Percentiles rank a stretch among this genome's conserved stretches.
Evolutionary conservation across 2,329 filamentous ascomycete genomes (phyloP).

Genomic region (Alternaria incomplexa): DNA sequence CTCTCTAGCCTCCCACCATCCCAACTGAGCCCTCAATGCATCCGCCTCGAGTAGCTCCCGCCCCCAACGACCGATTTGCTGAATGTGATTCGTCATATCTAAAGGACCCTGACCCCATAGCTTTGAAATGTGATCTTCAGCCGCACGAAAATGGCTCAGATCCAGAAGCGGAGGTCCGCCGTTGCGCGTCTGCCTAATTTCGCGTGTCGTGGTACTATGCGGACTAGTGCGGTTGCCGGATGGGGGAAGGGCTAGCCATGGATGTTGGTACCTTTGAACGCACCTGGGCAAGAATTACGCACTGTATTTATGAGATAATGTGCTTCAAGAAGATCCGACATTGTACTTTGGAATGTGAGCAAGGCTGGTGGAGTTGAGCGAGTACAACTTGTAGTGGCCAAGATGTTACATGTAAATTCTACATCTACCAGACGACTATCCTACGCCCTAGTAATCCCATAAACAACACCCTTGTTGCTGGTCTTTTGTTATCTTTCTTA

Average conservation of each 20-base stretch:
- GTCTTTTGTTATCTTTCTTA: no score
- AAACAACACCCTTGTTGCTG: no score
- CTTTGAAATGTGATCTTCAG: not conserved
- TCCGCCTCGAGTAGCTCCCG: not conserved
- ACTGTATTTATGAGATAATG: not conserved
- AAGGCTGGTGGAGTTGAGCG: not conserved
- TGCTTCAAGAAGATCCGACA: not conserved
- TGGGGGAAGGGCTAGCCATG: not conserved
- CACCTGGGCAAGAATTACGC: not conserved
- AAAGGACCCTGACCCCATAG: not conserved
- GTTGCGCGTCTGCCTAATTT: not conserved
- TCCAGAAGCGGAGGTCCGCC: not conserved
- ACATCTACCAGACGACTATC: not conserved
- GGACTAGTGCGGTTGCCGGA: not conserved
- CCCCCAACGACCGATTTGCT: not conserved
- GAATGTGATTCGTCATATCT: not conserved
- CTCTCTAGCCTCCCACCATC: not conserved
- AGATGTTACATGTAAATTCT: not conserved
- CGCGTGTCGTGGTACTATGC: not conserved
- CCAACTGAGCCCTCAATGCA: not conserved
- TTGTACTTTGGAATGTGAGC: not conserved
- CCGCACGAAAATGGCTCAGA: not conserved
- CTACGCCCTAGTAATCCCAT: no score
- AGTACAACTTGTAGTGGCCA: not conserved
- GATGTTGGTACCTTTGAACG: not conserved